Percentiles rank a stretch among this genome's conserved stretches.
phyloP scores from a whole-genome alignment of 345 rosid genomes.

The Noccaea caerulescens region DNA sequence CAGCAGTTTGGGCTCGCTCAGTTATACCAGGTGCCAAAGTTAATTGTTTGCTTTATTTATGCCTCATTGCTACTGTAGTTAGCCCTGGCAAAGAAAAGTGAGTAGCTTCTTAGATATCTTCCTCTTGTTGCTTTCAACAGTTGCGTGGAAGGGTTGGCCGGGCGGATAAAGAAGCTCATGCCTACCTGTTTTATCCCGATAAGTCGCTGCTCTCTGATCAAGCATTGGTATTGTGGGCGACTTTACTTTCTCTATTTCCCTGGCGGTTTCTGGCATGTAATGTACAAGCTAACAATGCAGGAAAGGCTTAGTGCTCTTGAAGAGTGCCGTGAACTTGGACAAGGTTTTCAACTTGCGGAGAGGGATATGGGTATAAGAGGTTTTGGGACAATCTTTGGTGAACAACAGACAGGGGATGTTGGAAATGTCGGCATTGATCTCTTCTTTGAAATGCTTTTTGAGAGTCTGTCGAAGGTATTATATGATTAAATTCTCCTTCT shows the following conservation, averaged over 20 bases:
- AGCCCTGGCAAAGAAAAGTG: conserved; percentile 17
- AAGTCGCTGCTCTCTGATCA: conserved; percentile 74
- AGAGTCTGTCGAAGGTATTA: conserved; percentile 86
- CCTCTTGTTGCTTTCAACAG: conserved; percentile 51
- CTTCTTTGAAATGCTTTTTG: conserved; percentile 97
- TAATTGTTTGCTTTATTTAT: conserved; percentile 32
- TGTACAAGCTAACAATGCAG: conserved; percentile 52
- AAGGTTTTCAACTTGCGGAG: conserved; percentile 97
- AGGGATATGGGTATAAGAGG: conserved; percentile 99
- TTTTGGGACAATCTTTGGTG: conserved; percentile 95
- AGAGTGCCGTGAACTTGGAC: conserved; percentile 92
- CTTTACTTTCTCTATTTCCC: conserved; percentile 13
- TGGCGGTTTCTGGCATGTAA: conserved; percentile 29
- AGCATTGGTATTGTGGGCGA: conserved; percentile 60
- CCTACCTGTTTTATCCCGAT: conserved; percentile 92
- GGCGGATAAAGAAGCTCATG: conserved; percentile 95
- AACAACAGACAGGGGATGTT: conserved; percentile 98
- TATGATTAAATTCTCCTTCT: conserved; percentile 23
- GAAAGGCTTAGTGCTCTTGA: conserved; percentile 94
- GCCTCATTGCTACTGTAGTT: conserved; percentile 18
- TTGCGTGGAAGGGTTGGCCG: conserved; percentile 99
- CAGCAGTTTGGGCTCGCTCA: conserved; percentile 95
- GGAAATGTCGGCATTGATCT: conserved; percentile 95
- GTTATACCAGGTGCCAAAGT: conserved; percentile 75
- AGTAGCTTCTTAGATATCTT: conserved; percentile 40